These are phyloP conservation scores for Perkinsus marinus DNA, from an alignment of 169 alveolate genomes.

Conservation along the genomic window DNA sequence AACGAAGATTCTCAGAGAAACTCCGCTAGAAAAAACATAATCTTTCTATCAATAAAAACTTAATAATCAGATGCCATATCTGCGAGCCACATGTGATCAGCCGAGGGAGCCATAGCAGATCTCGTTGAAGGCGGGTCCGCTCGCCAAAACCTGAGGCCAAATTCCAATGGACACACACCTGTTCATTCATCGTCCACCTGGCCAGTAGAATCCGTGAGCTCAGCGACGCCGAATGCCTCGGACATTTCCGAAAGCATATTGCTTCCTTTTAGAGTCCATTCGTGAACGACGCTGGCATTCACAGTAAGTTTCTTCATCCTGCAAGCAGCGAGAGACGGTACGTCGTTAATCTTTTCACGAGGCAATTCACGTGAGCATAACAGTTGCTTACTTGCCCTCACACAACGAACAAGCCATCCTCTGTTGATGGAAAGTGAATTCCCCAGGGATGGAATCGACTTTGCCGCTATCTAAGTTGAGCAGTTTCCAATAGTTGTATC, in stretches of 20 bases:
- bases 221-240: background rate
- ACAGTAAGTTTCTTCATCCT: background rate
- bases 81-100: no score
- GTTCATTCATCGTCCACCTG: background rate
- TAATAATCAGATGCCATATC: no score
- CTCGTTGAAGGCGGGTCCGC: background rate
- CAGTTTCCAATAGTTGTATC: background rate
- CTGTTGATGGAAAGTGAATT: background rate
- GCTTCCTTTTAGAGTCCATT: background rate
- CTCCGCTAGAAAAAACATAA: no score
- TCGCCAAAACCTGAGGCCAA: background rate
- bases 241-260: background rate
- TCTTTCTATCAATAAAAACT: no score
- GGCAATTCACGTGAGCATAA: background rate
- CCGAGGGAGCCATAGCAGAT: background rate
- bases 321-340: background rate
- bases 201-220: background rate
- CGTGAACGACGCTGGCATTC: background rate
- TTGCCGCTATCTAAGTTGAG: background rate
- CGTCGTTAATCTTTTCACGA: no score
- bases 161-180: background rate
- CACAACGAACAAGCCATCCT: background rate
- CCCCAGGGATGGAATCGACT: background rate
- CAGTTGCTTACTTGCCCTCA: background rate
- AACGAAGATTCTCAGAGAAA: no score